phyloP scores from a whole-genome alignment of 2,329 filamentous ascomycete genomes.

The Fusarium subglutinans region DNA sequence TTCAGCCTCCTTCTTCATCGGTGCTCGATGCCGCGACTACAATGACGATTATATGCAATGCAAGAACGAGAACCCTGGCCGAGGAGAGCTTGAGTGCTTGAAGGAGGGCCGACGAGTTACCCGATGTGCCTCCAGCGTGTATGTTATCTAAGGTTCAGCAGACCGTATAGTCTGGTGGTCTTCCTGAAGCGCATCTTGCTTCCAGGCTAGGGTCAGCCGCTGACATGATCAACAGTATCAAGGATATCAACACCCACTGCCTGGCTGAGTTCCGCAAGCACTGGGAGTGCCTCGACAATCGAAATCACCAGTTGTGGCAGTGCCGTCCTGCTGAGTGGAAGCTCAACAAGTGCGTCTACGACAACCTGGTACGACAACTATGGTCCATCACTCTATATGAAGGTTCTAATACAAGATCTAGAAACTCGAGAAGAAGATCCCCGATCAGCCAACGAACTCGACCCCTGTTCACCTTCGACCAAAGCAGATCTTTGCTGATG shows the following conservation, averaged over 20 bases:
- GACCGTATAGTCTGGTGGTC: neutral
- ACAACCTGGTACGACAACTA: conserved; percentile 79
- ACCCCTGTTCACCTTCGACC: conserved; percentile 78
- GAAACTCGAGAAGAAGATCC: conserved; percentile 85
- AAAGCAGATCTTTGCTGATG: conserved; percentile 69
- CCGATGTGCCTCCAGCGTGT: conserved; percentile 96
- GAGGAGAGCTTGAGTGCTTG: conserved; percentile 92
- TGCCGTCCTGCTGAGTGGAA: conserved; percentile 88
- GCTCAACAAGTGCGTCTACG: conserved; percentile 94
- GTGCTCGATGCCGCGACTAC: conserved; percentile 90
- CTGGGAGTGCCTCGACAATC: conserved; percentile 95
- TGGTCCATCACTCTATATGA: neutral
- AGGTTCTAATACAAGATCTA: conserved; percentile 48
- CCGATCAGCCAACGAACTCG: conserved; percentile 74
- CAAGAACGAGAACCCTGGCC: conserved; percentile 92
- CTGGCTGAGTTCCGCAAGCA: conserved; percentile 90
- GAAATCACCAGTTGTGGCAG: conserved; percentile 98
- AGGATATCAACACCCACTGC: conserved; percentile 96
- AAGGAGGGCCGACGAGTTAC: conserved; percentile 97
- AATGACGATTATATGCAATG: conserved; percentile 99
- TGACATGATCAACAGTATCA: conserved; percentile 67
- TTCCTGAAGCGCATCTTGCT: neutral
- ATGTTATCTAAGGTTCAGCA: conserved; percentile 55
- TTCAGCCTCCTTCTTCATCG: conserved; percentile 96
- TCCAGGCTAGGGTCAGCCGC: neutral